Base-by-base conservation (phyloP, 148 eudicot species). In the Cornus suecica region DNA sequence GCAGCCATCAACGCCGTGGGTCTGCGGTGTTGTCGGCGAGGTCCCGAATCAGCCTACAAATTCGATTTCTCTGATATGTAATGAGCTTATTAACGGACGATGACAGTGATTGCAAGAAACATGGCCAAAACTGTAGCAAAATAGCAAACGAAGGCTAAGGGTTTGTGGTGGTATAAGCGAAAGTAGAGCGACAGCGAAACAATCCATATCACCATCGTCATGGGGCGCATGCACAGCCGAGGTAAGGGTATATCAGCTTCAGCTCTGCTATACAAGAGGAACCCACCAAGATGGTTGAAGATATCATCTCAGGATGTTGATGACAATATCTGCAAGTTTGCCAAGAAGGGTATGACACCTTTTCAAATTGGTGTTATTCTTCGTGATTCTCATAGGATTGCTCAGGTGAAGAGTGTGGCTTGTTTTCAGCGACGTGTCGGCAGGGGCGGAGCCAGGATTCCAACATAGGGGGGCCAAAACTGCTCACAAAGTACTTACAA, bases 291-390 rank as follows among this genome's bases (percentile, higher is more conserved):
- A 48, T 80, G 78, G 78, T 27, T 80, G 29, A 80, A 80, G 82
- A 80, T 80, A 54, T 74, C 82, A 13, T 16, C 82, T 23, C 74
- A 69, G 32, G 82, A 80, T 74, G 82, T 82, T 74, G 81, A 82
- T 58, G 84, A 82, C 2, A 82, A 62, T 72, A 82, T 82, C 30
- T 75, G 78, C 65, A 75, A 75, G 78, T 75, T 75, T 75, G 78
- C 78, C 3, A 75, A 75, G 71, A 75, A 75, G 78, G 77, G 78
- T 66, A 27, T 75, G 25, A 66, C 78, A 10, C 78, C 78, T 48
- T 75, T 71, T 7, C 78, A 75, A 66, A 75, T 75, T 75, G 78
- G 78, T 66, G 78, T 75, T 66, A 66, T 75, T 48, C 78, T 75
- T 24, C 78, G 78, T 66, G 78, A 75, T 75, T 75, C 78, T 51